Evolutionary conservation across 768 basidiomycete genomes (phyloP), one percentile per base, ranked within the genome.

Genomic region (Termitomyces sp.): DNA sequence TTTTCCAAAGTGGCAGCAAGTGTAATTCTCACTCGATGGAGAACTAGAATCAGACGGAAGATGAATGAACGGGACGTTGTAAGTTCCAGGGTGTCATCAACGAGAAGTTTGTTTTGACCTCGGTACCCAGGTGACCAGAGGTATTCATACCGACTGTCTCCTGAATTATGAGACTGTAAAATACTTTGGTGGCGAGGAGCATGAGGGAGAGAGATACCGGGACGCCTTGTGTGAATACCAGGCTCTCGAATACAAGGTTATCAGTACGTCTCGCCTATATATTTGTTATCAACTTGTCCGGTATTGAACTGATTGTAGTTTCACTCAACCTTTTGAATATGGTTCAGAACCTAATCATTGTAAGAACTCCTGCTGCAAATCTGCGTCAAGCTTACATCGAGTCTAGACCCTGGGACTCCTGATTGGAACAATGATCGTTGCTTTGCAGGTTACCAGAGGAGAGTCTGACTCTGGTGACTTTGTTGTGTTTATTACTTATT

Each of bases 121-220:
- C 39, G 6, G 54, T 12, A 20, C 51, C n/a, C 24, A 88, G 86
- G 72, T 87, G 27, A 92, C 87, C 24, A 83, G 93, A 41, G 90
- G 88, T 9, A 94, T 94, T 54, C 88, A 91, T 63, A 87, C 89
- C 5, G 92, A 94, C 66, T 86, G 85, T 64, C 72, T 93, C 31
- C 79, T 91, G 54, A 90, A 90, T 67, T 91, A 90, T 60, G 89
- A 90, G 70, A 93, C 91, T 5, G 88, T 93, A 65, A 95, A 92
- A 70, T 92, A 92, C 69, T 95, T 94, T 68, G 85, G 85, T n/a
- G 89, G 91, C 16, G 93, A 96, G 70, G 79, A 82, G 24, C 84
- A 93, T 65, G 93, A 95, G 68, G 81, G 80, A 18, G 77, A 78
- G 45, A 80, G 93, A 33, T 94, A 93, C 66, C 70, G 75, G 12